Percentiles rank a stretch among this genome's conserved stretches.
These are phyloP conservation scores for Geoglossum cookeanum DNA, from an alignment of 2,329 filamentous ascomycete species.

Conservation along the genomic window DNA sequence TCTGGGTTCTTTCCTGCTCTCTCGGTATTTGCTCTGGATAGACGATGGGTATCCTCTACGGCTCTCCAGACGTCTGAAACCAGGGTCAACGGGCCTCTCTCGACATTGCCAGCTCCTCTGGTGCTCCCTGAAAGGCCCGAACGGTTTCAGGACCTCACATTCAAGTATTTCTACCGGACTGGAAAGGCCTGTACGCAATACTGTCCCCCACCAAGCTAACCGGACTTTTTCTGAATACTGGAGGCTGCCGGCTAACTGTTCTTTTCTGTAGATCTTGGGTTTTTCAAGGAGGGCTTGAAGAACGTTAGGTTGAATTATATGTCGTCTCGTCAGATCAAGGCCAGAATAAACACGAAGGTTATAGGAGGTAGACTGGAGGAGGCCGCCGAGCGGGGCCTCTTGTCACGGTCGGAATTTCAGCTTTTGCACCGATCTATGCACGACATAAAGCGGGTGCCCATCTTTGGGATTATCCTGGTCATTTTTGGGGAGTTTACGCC, in stretches of 20 bases:
- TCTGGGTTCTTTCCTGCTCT: background rate
- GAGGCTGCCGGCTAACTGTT: background rate
- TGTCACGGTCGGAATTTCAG: slow-evolving; percentile 51
- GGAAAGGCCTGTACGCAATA: slow-evolving; percentile 33
- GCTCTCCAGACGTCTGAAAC: background rate
- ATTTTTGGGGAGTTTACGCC: slow-evolving; percentile 78
- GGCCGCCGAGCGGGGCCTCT: slow-evolving; percentile 8
- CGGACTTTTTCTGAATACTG: background rate
- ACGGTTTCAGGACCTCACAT: slow-evolving; percentile 24
- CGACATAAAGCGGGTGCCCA: slow-evolving; percentile 58
- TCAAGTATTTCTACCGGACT: slow-evolving; percentile 35
- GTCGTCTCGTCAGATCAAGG: slow-evolving; percentile 22
- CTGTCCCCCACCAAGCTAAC: background rate
- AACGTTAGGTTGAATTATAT: slow-evolving; percentile 50
- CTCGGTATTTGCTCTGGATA: background rate
- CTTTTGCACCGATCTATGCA: slow-evolving; percentile 46
- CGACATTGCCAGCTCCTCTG: slow-evolving; percentile 55
- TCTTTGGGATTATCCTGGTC: slow-evolving; percentile 57
- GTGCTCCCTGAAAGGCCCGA: slow-evolving; percentile 35
- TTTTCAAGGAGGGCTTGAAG: slow-evolving; percentile 75
- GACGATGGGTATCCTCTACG: background rate
- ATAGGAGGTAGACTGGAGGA: slow-evolving; percentile 13
- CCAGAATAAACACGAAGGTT: slow-evolving; percentile 31
- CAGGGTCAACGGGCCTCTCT: slow-evolving; percentile 48
- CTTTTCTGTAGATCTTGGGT: slow-evolving; percentile 26